phyloP scores from a whole-genome alignment of 2,329 filamentous ascomycete genomes.

The Cordyceps cateniannulata region DNA sequence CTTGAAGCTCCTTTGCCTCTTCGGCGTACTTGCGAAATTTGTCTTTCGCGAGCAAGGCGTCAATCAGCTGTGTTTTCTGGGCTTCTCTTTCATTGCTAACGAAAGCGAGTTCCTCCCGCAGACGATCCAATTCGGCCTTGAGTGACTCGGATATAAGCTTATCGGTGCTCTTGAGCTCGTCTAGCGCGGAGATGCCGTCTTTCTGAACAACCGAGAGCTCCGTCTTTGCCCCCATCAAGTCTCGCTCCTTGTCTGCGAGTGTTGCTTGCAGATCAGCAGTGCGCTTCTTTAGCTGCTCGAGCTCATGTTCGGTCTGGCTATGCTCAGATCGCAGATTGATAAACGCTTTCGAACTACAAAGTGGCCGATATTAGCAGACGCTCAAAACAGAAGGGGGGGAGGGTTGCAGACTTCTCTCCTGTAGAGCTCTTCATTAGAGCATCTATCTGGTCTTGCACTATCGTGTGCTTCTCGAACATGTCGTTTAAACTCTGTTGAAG shows the following conservation, averaged over 20 bases:
- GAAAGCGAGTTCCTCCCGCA: conserved; percentile 44
- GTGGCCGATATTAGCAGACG: conserved; percentile 34
- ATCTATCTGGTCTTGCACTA: conserved; percentile 52
- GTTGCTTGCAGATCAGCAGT: conserved; percentile 40
- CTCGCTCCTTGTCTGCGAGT: conserved; percentile 48
- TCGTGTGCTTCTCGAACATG: conserved; percentile 51
- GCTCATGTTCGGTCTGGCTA: conserved; percentile 38
- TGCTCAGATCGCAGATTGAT: conserved; percentile 44
- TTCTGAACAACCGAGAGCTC: conserved; percentile 50
- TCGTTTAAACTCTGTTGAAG: conserved; percentile 51
- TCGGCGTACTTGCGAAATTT: conserved; percentile 50
- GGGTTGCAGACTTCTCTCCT: conserved; percentile 49
- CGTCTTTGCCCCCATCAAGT: conserved; percentile 44
- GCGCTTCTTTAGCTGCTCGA: conserved; percentile 37
- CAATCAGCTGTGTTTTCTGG: conserved; percentile 53
- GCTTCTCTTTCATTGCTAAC: conserved; percentile 47
- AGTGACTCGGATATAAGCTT: conserved; percentile 53
- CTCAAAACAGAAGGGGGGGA: conserved; percentile 12
- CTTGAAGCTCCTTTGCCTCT: conserved; percentile 37
- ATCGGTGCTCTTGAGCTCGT: conserved; percentile 54
- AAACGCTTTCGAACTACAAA: conserved; percentile 44
- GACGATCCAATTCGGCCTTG: conserved; percentile 49
- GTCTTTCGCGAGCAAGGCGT: conserved; percentile 54
- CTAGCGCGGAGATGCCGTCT: conserved; percentile 47
- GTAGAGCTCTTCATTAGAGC: conserved; percentile 44